Conservation (phyloP, 176 grass and related monocot species). For the Miscanthus lutarioriparius region DNA sequence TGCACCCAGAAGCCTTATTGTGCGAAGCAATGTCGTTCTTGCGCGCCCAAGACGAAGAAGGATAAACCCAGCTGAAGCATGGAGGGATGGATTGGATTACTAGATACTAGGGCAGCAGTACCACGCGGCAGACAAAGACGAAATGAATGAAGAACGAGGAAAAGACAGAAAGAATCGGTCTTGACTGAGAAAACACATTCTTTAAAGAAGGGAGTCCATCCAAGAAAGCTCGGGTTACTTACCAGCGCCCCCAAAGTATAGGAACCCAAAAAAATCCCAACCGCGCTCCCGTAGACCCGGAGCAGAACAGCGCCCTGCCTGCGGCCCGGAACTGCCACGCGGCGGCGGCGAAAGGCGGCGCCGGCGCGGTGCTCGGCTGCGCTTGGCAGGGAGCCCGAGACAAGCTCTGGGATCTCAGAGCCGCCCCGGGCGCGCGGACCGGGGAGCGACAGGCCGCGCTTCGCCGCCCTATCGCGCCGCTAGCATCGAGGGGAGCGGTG, state of each 20-base stretch:
- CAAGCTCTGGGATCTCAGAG: not conserved
- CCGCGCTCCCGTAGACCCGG: too few species aligned
- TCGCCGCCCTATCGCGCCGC: not conserved
- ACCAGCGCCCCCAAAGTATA: not conserved
- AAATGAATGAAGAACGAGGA: not conserved
- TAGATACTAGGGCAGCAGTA: not conserved
- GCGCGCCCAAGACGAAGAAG: not conserved
- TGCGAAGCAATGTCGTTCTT: not conserved
- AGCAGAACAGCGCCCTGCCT: not conserved
- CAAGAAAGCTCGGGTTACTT: constrained; percentile 6
- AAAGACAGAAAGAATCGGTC: not conserved
- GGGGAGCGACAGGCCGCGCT: not conserved
- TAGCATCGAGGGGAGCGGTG: constrained; percentile 7
- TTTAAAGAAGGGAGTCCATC: not conserved
- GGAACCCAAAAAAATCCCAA: too few species aligned
- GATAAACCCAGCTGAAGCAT: not conserved
- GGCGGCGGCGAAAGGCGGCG: not conserved
- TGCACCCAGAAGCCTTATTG: not conserved
- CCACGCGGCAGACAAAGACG: not conserved
- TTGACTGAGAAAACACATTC: not conserved
- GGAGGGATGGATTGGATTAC: not conserved
- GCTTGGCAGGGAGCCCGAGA: not conserved
- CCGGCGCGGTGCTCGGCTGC: not conserved
- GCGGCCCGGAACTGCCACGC: not conserved
- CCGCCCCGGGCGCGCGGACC: not conserved